phyloP scores from a whole-genome alignment of 2,329 filamentous ascomycete species.

The Myriosclerotinia duriaeana region DNA sequence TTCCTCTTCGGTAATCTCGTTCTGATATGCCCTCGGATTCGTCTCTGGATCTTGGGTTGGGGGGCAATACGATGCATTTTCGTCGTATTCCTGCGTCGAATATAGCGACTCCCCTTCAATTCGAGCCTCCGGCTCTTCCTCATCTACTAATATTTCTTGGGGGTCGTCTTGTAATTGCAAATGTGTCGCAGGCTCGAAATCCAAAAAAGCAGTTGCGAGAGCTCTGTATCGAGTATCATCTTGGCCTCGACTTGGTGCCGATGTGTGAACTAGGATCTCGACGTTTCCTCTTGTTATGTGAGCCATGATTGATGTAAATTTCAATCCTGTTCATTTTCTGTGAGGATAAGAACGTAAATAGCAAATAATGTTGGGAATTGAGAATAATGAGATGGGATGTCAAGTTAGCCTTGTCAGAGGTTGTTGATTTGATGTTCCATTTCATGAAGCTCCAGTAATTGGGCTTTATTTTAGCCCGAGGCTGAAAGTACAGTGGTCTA shows the following conservation, averaged over 20 bases:
- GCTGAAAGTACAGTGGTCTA: too few species aligned
- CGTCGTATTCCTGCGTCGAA: conserved; percentile 31
- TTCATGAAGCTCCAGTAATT: too few species aligned
- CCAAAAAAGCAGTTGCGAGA: conserved; percentile 38
- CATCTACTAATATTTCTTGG: not conserved
- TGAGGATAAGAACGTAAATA: not conserved
- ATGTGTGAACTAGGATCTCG: conserved; percentile 40
- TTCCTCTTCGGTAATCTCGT: conserved; percentile 1
- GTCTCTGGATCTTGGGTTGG: conserved; percentile 18
- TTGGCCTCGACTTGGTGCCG: conserved; percentile 38
- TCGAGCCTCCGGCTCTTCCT: conserved; percentile 36
- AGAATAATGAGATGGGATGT: not conserved
- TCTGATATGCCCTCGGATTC: not conserved
- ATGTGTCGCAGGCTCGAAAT: conserved; percentile 33
- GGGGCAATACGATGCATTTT: conserved; percentile 32
- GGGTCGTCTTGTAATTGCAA: conserved; percentile 23
- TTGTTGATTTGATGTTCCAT: not conserved
- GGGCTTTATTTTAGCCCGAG: too few species aligned
- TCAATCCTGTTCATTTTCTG: conserved; percentile 4
- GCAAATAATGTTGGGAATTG: too few species aligned
- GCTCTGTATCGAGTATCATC: conserved; percentile 40
- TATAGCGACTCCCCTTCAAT: conserved; percentile 32
- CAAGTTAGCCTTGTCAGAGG: not conserved
- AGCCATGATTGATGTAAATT: conserved; percentile 27
- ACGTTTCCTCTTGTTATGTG: conserved; percentile 32